Conservation (phyloP, 2,329 filamentous ascomycete species). For the Fusarium oligoseptatum region DNA sequence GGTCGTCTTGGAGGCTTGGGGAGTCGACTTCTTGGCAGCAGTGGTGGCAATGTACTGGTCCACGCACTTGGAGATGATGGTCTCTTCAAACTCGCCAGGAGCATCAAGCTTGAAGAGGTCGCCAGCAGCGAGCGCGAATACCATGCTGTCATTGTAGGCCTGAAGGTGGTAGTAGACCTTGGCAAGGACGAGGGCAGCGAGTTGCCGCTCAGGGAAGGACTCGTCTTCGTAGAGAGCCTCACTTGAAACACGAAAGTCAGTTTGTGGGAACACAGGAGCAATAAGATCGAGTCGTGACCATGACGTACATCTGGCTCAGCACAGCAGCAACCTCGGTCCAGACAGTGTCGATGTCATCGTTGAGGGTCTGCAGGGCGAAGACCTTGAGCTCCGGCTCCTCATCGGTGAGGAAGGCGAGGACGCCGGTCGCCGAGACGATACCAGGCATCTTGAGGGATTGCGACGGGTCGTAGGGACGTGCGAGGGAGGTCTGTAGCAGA, state of each 20-base stretch:
- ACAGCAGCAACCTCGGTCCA: constrained; percentile 97
- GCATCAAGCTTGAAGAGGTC: constrained; percentile 94
- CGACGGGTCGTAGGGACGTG: constrained; percentile 35
- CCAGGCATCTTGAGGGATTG: constrained; percentile 78
- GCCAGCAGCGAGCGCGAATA: constrained; percentile 93
- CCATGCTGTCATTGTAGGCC: constrained; percentile 99
- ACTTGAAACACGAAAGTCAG: constrained; percentile 61
- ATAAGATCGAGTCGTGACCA: constrained; percentile 3
- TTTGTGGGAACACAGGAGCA: constrained; percentile 9
- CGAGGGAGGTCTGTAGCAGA: constrained; percentile 31
- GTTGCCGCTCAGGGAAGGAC: constrained; percentile 90
- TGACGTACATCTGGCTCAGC: constrained; percentile 87
- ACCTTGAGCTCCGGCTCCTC: constrained; percentile 94
- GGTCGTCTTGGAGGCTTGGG: constrained; percentile 58
- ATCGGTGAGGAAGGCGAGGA: constrained; percentile 95
- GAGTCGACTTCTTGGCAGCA: constrained; percentile 63
- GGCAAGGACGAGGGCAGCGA: constrained; percentile 92
- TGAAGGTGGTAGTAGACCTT: constrained; percentile 99
- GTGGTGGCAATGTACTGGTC: constrained; percentile 93
- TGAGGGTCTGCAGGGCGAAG: constrained; percentile 94
- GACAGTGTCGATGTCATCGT: constrained; percentile 95
- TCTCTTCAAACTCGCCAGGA: constrained; percentile 96
- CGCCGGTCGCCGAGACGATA: constrained; percentile 92
- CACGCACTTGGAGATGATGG: constrained; percentile 97
- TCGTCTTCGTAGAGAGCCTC: constrained; percentile 98